phyloP scores from a whole-genome alignment of 176 grass and related monocot species.

The maize (Zea mays) region DNA sequence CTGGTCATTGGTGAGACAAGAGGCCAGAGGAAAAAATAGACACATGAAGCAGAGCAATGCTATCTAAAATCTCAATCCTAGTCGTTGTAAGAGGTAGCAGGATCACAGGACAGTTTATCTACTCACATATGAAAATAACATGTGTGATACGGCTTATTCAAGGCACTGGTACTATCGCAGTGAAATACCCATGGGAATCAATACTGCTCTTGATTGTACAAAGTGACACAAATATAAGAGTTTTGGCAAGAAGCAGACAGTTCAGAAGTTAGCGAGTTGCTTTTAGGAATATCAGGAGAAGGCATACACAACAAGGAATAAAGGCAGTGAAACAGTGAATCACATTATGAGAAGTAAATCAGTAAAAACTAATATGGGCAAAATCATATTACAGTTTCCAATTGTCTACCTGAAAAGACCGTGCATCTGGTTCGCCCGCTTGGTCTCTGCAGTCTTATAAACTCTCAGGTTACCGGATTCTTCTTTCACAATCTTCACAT shows the following conservation, averaged over 20 bases:
- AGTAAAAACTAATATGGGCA: background rate
- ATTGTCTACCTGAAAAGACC: slow-evolving; percentile 88
- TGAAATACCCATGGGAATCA: background rate
- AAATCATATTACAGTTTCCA: background rate
- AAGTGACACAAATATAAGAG: slow-evolving; percentile 10
- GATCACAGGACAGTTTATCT: background rate
- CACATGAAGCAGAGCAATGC: background rate
- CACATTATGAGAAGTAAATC: slow-evolving; percentile 13
- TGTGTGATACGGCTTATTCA: slow-evolving; percentile 16
- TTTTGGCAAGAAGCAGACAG: background rate
- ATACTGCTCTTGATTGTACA: background rate
- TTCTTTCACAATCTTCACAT: slow-evolving; percentile 75
- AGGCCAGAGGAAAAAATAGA: background rate
- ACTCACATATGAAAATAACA: background rate
- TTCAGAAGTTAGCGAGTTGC: background rate
- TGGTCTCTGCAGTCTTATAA: slow-evolving; percentile 71
- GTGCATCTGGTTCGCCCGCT: slow-evolving; percentile 88
- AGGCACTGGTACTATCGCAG: slow-evolving; percentile 13
- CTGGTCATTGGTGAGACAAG: background rate
- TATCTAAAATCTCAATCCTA: slow-evolving; percentile 6
- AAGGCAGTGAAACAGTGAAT: background rate
- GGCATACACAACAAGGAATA: slow-evolving; percentile 1
- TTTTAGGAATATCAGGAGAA: slow-evolving; percentile 13
- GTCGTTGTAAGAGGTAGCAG: background rate
- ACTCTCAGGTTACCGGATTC: slow-evolving; percentile 72